Percentiles rank a stretch among this genome's conserved stretches.
Conservation (phyloP, 352 stramenopile species). For the Globisporangium heterothallicum region DNA sequence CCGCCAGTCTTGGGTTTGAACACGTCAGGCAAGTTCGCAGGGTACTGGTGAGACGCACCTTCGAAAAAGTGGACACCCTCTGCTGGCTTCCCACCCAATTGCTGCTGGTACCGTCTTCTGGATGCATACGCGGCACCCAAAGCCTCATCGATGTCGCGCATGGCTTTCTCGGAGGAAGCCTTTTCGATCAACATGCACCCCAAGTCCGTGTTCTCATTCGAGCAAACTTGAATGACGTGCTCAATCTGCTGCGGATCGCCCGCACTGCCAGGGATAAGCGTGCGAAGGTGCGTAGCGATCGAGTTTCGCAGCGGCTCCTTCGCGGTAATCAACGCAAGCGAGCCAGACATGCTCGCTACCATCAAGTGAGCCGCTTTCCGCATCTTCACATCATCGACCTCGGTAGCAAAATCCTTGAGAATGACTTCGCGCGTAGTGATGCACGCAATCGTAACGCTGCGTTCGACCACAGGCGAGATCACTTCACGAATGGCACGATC, state of each 20-base stretch:
- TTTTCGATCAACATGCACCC: constrained; percentile 99
- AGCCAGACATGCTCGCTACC: constrained; percentile 97
- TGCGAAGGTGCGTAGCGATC: constrained; percentile 95
- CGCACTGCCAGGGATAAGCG: constrained; percentile 83
- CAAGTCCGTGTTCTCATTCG: constrained; percentile 98
- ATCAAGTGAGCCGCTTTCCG: constrained; percentile 97
- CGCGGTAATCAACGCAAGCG: constrained; percentile 96
- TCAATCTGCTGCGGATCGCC: constrained; percentile 92
- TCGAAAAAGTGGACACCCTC: constrained; percentile 78
- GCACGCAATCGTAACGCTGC: constrained; percentile 98
- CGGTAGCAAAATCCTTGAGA: constrained; percentile 99
- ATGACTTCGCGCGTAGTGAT: constrained; percentile 98
- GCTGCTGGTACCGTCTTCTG: constrained; percentile 81
- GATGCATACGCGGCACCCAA: constrained; percentile 83
- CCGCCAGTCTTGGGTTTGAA: constrained; percentile 93
- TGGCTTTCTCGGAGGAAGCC: constrained; percentile 97
- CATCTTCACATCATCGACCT: constrained; percentile 94
- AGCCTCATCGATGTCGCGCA: constrained; percentile 97
- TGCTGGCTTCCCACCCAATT: constrained; percentile 74
- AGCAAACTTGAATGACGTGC: constrained; percentile 96
- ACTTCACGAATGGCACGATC: constrained; percentile 98
- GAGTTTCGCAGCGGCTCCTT: constrained; percentile 96
- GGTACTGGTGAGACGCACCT: constrained; percentile 55
- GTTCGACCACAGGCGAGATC: constrained; percentile 98
- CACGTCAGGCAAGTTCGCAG: constrained; percentile 86